Evolutionary conservation across 2,329 filamentous ascomycete genomes (phyloP), one percentile per base, ranked within the genome.

Genomic region (Annulohypoxylon truncatum): DNA sequence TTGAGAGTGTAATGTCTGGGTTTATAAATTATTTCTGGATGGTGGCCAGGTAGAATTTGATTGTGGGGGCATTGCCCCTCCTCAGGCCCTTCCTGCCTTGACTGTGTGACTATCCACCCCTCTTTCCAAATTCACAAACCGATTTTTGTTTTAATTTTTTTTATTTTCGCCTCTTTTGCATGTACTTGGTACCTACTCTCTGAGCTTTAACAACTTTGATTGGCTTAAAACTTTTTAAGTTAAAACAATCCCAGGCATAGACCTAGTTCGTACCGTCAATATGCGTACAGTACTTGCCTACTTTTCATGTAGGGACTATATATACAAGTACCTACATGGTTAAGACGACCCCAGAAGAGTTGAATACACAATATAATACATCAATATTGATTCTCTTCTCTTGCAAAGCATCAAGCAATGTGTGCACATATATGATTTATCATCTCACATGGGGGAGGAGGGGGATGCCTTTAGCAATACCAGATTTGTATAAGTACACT

Each of bases 11-110:
- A 63, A 40, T 51, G 65, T 61, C 18, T n/a, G 64, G 67, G 64
- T 67, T 69, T 69, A 69, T 69, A 69, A 69, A 69, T 67, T 60
- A 62, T 66, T 69, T 66, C 57, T 67, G 51, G 53, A 53, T 24
- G 47, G 64, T 67, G 67, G 64, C 57, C 33, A 64, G 50, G 53
- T 63, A 59, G 55, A 63, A 60, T 64, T 51, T 67, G 35, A 64
- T 62, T 69, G 67, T 69, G 67, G 67, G 65, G 60, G 40, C 33
- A 50, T 51, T 69, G 64, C 64, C 67, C 67, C 67, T 69, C 67
- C 64, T 67, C 35, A 64, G 67, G 64, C 48, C 67, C 63, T 67
- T 69, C 48, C 60, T 66, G 47, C 58, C 50, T 61, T 54, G 38
- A 58, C 50, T 60, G 31, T 51, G 28, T 55, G 38, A 58, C 50